phyloP scores from a whole-genome alignment of 2,329 filamentous ascomycete species.

The Diaporthe citriasiana region DNA sequence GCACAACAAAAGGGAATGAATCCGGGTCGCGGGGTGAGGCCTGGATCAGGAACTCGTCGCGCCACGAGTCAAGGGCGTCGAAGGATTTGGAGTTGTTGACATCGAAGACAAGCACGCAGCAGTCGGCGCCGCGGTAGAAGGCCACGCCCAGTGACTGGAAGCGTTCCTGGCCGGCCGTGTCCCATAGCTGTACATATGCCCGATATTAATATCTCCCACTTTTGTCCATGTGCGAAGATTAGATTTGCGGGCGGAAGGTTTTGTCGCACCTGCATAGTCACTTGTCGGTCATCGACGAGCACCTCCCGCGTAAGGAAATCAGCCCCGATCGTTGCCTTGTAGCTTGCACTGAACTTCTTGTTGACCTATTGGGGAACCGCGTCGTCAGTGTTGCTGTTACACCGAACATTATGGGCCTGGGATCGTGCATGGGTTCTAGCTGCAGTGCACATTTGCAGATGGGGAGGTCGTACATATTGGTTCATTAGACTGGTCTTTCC shows the following conservation, averaged over 20 bases:
- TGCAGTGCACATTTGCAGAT: constrained; percentile 35
- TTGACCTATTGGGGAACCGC: constrained; percentile 81
- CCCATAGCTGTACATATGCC: constrained; percentile 81
- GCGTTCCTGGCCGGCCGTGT: constrained; percentile 96
- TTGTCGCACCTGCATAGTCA: constrained; percentile 84
- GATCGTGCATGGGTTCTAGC: constrained; percentile 11
- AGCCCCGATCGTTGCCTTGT: constrained; percentile 99
- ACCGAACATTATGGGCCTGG: background rate
- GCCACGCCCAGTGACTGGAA: constrained; percentile 98
- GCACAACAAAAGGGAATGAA: constrained; percentile 97
- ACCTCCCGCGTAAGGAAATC: constrained; percentile 99
- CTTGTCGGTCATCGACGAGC: constrained; percentile 93
- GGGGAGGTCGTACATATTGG: constrained; percentile 87
- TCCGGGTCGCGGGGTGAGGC: constrained; percentile 96
- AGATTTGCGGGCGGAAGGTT: background rate
- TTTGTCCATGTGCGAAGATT: background rate
- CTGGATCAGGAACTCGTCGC: constrained; percentile 98
- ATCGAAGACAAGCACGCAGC: constrained; percentile 97
- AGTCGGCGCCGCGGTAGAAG: constrained; percentile 97
- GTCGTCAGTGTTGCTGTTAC: constrained; percentile 27
- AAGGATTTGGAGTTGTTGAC: constrained; percentile 99
- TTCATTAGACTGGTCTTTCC: constrained; percentile 99
- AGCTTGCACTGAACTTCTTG: constrained; percentile 99
- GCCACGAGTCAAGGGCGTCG: constrained; percentile 97
- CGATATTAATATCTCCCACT: constrained; percentile 23